phyloP scores from a whole-genome alignment of 1,284 basidiomycete genomes.

The Papiliotrema nemorosa region DNA sequence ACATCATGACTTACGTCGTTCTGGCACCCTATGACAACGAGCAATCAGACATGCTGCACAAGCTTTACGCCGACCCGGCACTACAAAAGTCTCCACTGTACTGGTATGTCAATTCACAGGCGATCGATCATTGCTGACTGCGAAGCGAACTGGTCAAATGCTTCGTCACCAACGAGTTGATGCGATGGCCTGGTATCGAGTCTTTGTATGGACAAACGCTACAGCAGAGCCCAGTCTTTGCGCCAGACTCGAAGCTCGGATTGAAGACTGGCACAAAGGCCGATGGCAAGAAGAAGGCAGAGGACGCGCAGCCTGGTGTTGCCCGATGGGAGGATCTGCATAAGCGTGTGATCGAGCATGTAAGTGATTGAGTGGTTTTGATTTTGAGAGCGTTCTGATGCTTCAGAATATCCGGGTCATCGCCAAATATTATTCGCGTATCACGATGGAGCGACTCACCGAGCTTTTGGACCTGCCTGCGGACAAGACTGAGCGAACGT shows the following conservation, averaged over 20 bases:
- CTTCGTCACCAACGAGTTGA: slow-evolving; percentile 91
- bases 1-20: slow-evolving; percentile 91
- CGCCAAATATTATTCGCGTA: slow-evolving; percentile 89
- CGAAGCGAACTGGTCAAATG: slow-evolving; percentile 88
- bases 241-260: slow-evolving; percentile 44
- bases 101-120: slow-evolving; percentile 56
- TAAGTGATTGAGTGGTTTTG: slow-evolving; percentile 52
- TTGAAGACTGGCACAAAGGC: slow-evolving; percentile 39
- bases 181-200: slow-evolving; percentile 98
- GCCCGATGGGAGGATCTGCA: slow-evolving; percentile 94
- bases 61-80: slow-evolving; percentile 72
- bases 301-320: slow-evolving; percentile 53
- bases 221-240: slow-evolving; percentile 76
- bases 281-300: slow-evolving; percentile 30
- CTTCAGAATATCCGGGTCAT: slow-evolving; percentile 91
- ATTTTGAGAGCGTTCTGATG: background rate
- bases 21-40: slow-evolving; percentile 94
- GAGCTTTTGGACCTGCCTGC: slow-evolving; percentile 80
- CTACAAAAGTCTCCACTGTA: slow-evolving; percentile 78
- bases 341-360: slow-evolving; percentile 93
- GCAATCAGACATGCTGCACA: slow-evolving; percentile 93
- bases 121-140: background rate
- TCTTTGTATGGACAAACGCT: slow-evolving; percentile 81
- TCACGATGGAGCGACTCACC: slow-evolving; percentile 77
- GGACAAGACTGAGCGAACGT: slow-evolving; percentile 78